phyloP scores from a whole-genome alignment of 1,284 basidiomycete species.

The Fistulinella cinereoalba region DNA sequence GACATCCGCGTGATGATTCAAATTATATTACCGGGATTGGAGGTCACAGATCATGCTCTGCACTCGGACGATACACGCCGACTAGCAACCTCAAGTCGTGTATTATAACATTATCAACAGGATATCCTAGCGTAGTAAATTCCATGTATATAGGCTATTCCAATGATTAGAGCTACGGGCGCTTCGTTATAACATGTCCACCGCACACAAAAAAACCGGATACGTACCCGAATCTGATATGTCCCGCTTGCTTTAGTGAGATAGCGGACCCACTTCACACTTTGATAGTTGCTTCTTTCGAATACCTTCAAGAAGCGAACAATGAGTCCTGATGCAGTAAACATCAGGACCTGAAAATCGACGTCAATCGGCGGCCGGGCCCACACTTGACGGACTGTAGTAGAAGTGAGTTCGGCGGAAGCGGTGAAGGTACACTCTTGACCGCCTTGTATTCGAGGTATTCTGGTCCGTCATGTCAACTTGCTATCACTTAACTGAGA shows the following conservation, averaged over 20 bases:
- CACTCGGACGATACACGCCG: background rate
- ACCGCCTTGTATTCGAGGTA: slow-evolving; percentile 89
- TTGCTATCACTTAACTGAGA: background rate
- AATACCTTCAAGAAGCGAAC: slow-evolving; percentile 98
- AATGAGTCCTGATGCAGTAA: slow-evolving; percentile 92
- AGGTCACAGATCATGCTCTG: slow-evolving; percentile 11
- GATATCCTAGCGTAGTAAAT: slow-evolving; percentile 28
- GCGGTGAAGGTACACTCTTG: slow-evolving; percentile 87
- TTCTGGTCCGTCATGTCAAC: slow-evolving; percentile 47
- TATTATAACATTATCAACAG: slow-evolving; percentile 26
- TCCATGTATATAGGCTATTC: slow-evolving; percentile 16
- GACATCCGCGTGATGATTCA: slow-evolving; percentile 2
- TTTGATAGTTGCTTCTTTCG: slow-evolving; percentile 92
- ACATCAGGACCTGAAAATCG: slow-evolving; percentile 98
- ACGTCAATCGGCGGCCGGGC: slow-evolving; percentile 96
- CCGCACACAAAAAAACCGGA: background rate
- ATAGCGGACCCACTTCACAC: slow-evolving; percentile 91
- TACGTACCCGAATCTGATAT: slow-evolving; percentile 81
- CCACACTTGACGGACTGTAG: slow-evolving; percentile 92
- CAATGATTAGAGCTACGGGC: slow-evolving; percentile 22
- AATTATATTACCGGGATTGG: slow-evolving; percentile 27
- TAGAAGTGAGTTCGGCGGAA: slow-evolving; percentile 80
- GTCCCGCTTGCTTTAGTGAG: slow-evolving; percentile 84
- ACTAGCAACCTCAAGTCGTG: slow-evolving; percentile 16
- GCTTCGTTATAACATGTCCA: background rate